Evolutionary conservation across 768 basidiomycete genomes (phyloP).

Genomic region (Glaciozyma antarctica): DNA sequence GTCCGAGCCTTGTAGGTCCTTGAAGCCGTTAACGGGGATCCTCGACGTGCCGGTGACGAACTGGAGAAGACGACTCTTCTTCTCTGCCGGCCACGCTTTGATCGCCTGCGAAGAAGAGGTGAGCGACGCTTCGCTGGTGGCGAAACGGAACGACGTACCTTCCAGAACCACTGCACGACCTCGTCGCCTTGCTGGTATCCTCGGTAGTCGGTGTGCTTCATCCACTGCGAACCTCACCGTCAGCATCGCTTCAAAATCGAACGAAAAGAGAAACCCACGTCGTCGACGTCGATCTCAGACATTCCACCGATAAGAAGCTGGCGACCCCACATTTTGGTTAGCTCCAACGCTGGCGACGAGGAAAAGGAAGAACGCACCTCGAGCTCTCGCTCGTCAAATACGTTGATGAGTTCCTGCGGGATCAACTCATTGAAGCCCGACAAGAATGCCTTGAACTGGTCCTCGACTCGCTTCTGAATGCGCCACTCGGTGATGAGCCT

Average conservation of each 20-base stretch:
- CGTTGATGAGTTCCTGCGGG: constrained; percentile 92
- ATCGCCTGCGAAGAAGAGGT: constrained; percentile 42
- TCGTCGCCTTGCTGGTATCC: constrained; percentile 84
- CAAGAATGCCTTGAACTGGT: constrained; percentile 99
- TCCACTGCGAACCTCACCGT: constrained; percentile 71
- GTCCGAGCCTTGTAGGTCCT: constrained; percentile 94
- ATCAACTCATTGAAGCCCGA: constrained; percentile 99
- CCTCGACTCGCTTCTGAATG: constrained; percentile 91
- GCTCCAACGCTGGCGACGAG: not conserved
- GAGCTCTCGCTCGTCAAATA: constrained; percentile 96
- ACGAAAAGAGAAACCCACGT: constrained; percentile 16
- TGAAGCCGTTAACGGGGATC: constrained; percentile 97
- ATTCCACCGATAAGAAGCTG: constrained; percentile 89
- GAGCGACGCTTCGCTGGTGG: not conserved
- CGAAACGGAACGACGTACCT: constrained; percentile 46
- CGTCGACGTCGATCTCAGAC: constrained; percentile 93
- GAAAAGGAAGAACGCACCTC: constrained; percentile 43
- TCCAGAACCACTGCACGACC: constrained; percentile 98
- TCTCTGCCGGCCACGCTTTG: constrained; percentile 92
- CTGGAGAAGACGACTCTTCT: constrained; percentile 89
- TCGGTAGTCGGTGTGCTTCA: constrained; percentile 97
- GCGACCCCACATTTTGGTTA: not conserved
- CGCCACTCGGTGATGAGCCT: constrained; percentile 83
- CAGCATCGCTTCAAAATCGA: constrained; percentile 33
- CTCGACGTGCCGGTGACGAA: constrained; percentile 63